Evolutionary conservation across 2,329 filamentous ascomycete species (phyloP), one percentile per base, ranked within the genome.

Genomic region (Coleophoma eucalyptorum): DNA sequence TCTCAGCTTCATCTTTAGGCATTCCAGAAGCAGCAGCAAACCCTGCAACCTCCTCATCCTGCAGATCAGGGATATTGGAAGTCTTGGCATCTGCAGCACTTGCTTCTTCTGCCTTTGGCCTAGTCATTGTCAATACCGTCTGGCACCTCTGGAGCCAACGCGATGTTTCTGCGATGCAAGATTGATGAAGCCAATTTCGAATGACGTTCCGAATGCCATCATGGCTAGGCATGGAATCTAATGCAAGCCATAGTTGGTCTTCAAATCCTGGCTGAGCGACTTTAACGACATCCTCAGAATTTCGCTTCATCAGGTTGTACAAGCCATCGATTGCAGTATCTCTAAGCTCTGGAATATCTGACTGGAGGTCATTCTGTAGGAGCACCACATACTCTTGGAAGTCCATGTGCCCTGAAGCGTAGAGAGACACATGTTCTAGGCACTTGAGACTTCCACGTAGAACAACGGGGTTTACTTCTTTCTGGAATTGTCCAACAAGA

Each of bases 11-110:
- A 46, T 86, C 80, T 45, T 80, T 81, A 4, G 70, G 74, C 3
- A 75, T 79, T 21, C 83, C 85, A 26, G 78, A 54, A 26, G 85
- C 82, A n/a, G 86, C 82, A 32, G 92, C 92, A 64, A 99, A 97
- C 0, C 94, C 94, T 48, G 94, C 94, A 34, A 96, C 93, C 67
- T 99, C 95, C 66, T 99, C 94, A 65, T 99, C 94, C 55, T 93
- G 88, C 0, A 97, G 72, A 60, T 99, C 94, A n/a, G 89, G 78
- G 12, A 80, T 75, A 4, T 77, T 74, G 10, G 73, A 76, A 6
- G 70, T 66, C 59, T 75, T 80, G 11, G 73, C 68, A 4, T 74
- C 70, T 11, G 68, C 65, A 16, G 70, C 70, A 5, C 70, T 65
- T 1, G 74, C 66, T 41, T 79, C 75, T 40, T 83, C 79, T 2